phyloP scores from a whole-genome alignment of 257 asterid genomes.

The Lavandula angustifolia region DNA sequence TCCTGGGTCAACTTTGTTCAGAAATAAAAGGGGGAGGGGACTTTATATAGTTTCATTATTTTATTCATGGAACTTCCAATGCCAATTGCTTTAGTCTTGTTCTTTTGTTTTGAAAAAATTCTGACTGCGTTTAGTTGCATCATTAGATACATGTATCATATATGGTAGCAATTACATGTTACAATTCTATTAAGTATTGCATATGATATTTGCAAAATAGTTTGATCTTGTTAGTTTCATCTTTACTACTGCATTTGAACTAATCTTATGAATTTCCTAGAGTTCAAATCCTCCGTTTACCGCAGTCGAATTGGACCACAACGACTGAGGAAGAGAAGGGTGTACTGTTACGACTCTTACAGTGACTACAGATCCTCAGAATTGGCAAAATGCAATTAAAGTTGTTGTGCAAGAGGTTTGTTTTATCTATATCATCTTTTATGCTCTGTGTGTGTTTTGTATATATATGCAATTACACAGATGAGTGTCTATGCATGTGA shows the following conservation, averaged over 20 bases:
- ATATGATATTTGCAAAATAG: slow-evolving; percentile 8
- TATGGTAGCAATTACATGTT: slow-evolving; percentile 6
- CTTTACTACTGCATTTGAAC: slow-evolving; percentile 23
- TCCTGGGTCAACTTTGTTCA: slow-evolving; percentile 12
- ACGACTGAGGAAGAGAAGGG: slow-evolving; percentile 99
- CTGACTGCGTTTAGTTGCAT: slow-evolving; percentile 16
- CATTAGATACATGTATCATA: slow-evolving; percentile 5
- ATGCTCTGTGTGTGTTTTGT: slow-evolving; percentile 5
- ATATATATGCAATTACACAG: neutral
- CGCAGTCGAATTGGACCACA: slow-evolving; percentile 95
- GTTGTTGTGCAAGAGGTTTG: slow-evolving; percentile 99
- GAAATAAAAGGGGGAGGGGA: slow-evolving; percentile 17
- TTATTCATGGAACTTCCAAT: slow-evolving; percentile 24
- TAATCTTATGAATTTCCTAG: slow-evolving; percentile 55
- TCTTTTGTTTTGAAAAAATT: slow-evolving; percentile 16
- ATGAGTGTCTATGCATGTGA: neutral
- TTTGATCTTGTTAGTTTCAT: slow-evolving; percentile 24
- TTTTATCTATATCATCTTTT: slow-evolving; percentile 26
- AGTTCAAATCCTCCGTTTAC: slow-evolving; percentile 99
- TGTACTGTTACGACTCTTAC: slow-evolving; percentile 98
- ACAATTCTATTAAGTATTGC: no score
- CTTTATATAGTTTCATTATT: slow-evolving; percentile 1
- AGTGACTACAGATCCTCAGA: slow-evolving; percentile 90
- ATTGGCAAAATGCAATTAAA: slow-evolving; percentile 91
- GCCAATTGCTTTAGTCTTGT: slow-evolving; percentile 16